Evolutionary conservation across 2,329 filamentous ascomycete species (phyloP).

Genomic region (Penicillium sclerotigenum): DNA sequence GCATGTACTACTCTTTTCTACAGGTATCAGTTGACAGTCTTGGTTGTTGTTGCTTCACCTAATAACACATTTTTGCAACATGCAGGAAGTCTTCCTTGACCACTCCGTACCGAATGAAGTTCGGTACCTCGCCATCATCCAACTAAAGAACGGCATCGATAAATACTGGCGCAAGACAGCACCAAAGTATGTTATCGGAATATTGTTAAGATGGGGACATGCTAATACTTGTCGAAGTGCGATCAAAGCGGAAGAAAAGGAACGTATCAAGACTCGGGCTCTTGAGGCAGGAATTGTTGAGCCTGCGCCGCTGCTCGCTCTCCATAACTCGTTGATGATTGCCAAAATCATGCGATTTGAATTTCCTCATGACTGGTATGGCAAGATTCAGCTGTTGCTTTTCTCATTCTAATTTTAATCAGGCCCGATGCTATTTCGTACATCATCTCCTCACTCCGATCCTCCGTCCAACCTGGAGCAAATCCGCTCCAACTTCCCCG

Average conservation of each 20-base stretch:
- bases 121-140: constrained; percentile 85
- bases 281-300: constrained; percentile 76
- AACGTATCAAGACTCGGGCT: constrained; percentile 68
- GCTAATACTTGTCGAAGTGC: constrained; percentile 45
- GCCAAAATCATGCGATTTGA: constrained; percentile 88
- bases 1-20: constrained; percentile 64
- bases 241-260: constrained; percentile 68
- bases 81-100: constrained; percentile 75
- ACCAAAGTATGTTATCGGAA: constrained; percentile 52
- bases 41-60: not conserved
- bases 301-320: constrained; percentile 67
- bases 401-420: constrained; percentile 8
- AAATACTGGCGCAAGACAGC: constrained; percentile 86
- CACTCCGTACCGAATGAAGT: constrained; percentile 71
- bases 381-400: not conserved
- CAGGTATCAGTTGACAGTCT: constrained; percentile 52
- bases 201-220: not conserved
- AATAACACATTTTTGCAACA: not conserved
- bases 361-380: constrained; percentile 78
- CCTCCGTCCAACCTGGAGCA: constrained; percentile 49
- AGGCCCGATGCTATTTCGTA: constrained; percentile 50
- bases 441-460: constrained; percentile 63
- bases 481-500: constrained; percentile 67
- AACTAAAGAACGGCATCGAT: constrained; percentile 95
- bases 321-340: constrained; percentile 83